Evolutionary conservation across 2,329 filamentous ascomycete genomes (phyloP), one percentile per base, ranked within the genome.

Genomic region (Diaporthe sp.): DNA sequence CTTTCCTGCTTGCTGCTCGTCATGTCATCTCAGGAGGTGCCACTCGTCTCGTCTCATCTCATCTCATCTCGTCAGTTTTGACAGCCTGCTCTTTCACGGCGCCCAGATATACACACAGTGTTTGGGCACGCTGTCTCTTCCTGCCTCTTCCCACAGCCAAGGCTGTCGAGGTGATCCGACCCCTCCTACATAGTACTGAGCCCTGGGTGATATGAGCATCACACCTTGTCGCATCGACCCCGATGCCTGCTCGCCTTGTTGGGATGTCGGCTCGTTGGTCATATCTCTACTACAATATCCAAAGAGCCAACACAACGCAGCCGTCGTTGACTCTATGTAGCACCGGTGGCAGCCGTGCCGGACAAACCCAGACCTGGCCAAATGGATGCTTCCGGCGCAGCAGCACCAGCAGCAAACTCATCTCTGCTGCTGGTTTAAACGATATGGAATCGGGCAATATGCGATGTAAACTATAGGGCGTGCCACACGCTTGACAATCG

Each of bases 1-100:
- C 65, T 55, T 42, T 55, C 65, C n/a, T 55, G 47, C 47, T 4
- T 68, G 47, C 31, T 68, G 47, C 65, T 68, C 34, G 63, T 68
- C 63, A 68, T 68, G 63, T 68, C 63, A 68, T 68, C 63, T 53
- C 47, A 68, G 44, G 63, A 68, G 63, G 44, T 53, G 44, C 63
- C 63, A 51, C 63, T 53, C 47, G 34, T 68, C 65, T 70, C 60
- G 39, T 44, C 39, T 63, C 65, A 70, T 70, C 49, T 70, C 65
- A 70, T 70, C 63, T 53, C 63, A 53, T 68, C 47, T 53, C 63
- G 31, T 53, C 42, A 55, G 34, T 53, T 31, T 68, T 70, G 65
- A 70, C 65, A 70, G 65, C 65, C 65, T 55, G 49, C 49, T 42
- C 37, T 34, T 49, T 22, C 28, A 34, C 42, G 22, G 15, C 42